Percentiles rank a stretch among this genome's conserved stretches.
Evolutionary conservation across 78 protist species (phyloP).

Genomic region (Chrysochromulina parva): DNA sequence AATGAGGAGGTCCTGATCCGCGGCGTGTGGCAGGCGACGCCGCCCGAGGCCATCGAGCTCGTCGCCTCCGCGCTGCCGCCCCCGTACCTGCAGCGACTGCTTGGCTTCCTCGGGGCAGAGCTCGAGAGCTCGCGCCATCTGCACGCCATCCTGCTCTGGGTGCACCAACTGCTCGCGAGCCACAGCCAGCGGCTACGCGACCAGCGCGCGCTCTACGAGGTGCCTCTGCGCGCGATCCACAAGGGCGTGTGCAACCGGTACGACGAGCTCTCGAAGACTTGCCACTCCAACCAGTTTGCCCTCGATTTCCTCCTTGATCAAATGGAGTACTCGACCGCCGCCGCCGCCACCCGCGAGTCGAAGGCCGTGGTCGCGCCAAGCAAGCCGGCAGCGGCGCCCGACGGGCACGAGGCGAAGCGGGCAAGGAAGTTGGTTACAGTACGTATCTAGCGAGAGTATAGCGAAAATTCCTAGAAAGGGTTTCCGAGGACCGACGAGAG

Average conservation of each 20-base stretch:
- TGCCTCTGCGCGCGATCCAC: constrained; percentile 25
- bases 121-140: not conserved
- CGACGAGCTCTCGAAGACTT: constrained; percentile 6
- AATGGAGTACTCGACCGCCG: too few relatives aligned
- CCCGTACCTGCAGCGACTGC: constrained; percentile 56
- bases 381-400: too few relatives aligned
- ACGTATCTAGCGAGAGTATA: too few relatives aligned
- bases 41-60: constrained; percentile 48
- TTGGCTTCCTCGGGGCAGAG: constrained; percentile 56
- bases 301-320: constrained; percentile 10
- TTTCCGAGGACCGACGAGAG: too few relatives aligned
- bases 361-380: too few relatives aligned
- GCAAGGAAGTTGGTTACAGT: too few relatives aligned
- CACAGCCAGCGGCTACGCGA: constrained; percentile 63
- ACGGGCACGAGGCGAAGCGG: too few relatives aligned
- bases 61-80: constrained; percentile 35
- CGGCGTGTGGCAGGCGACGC: constrained; percentile 58
- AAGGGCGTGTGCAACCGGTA: constrained; percentile 20
- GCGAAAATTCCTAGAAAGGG: too few relatives aligned
- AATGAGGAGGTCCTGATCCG: constrained; percentile 63
- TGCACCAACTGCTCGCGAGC: not conserved
- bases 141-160: not conserved
- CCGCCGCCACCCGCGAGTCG: too few relatives aligned
- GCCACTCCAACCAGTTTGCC: constrained; percentile 36
- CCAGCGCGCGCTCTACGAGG: not conserved